A percentile compares a stretch with the other conserved stretches of the same genome.
phyloP scores from a whole-genome alignment of 2,329 filamentous ascomycete species.

The Neonectria ditissima region DNA sequence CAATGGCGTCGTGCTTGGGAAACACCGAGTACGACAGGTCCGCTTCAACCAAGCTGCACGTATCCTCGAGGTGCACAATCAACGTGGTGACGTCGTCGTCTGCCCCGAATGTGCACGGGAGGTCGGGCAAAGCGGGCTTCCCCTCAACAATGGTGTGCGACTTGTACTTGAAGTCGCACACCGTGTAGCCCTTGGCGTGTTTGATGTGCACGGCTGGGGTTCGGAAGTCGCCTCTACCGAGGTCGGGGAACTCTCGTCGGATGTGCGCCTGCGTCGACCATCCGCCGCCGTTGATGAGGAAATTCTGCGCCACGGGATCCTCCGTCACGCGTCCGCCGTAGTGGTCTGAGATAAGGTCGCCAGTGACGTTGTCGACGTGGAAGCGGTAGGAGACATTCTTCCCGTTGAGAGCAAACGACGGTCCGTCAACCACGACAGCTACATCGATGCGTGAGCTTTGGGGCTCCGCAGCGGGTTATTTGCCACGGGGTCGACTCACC shows the following conservation, averaged over 20 bases:
- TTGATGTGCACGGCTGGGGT: slow-evolving; percentile 70
- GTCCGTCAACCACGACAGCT: slow-evolving; percentile 67
- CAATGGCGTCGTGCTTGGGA: slow-evolving; percentile 70
- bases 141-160: slow-evolving; percentile 67
- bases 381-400: slow-evolving; percentile 71
- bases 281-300: slow-evolving; percentile 54
- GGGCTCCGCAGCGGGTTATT: background rate
- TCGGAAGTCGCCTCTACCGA: slow-evolving; percentile 73
- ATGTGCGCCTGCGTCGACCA: slow-evolving; percentile 66
- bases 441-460: background rate
- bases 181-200: slow-evolving; percentile 68
- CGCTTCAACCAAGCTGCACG: slow-evolving; percentile 67
- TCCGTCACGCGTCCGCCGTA: slow-evolving; percentile 69
- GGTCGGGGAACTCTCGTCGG: slow-evolving; percentile 72
- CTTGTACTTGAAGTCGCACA: slow-evolving; percentile 69
- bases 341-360: slow-evolving; percentile 70
- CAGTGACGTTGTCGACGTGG: slow-evolving; percentile 67
- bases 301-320: slow-evolving; percentile 55
- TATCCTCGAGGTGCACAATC: slow-evolving; percentile 68
- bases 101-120: slow-evolving; percentile 70
- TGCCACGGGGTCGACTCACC: background rate
- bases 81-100: slow-evolving; percentile 69
- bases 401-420: slow-evolving; percentile 68
- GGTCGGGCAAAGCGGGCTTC: slow-evolving; percentile 66
- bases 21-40: slow-evolving; percentile 74